These are phyloP conservation scores for Kalanchoe fedtschenkoi DNA, from an alignment of 164 flowering plant species.

Conservation along the genomic window DNA sequence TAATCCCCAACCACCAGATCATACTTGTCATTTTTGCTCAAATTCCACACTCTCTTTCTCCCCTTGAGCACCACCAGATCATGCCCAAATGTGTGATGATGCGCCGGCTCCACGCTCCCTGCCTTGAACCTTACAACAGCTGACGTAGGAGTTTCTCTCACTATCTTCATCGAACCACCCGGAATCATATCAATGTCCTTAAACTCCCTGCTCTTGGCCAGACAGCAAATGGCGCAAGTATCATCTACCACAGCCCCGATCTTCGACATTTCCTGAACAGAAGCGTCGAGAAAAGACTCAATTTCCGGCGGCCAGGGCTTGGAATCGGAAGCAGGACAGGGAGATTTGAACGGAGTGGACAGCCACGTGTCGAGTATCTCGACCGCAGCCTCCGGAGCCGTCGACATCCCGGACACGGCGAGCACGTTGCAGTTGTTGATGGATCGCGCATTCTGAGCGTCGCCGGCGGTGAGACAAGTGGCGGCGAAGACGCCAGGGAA, in stretches of 20 bases:
- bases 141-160: conserved; percentile 78
- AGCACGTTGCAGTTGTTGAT: conserved; percentile 91
- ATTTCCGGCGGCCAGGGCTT: conserved; percentile 60
- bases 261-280: conserved; percentile 29
- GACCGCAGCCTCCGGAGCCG: conserved; percentile 44
- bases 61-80: conserved; percentile 79
- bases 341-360: conserved; percentile 70
- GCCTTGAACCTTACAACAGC: conserved; percentile 74
- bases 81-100: conserved; percentile 86
- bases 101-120: conserved; percentile 94
- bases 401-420: conserved; percentile 67
- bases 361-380: conserved; percentile 64
- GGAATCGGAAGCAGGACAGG: conserved; percentile 68
- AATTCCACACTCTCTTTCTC: conserved; percentile 79
- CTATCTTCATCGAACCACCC: conserved; percentile 79
- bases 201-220: conserved; percentile 46
- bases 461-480: conserved; percentile 52
- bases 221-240: conserved; percentile 42
- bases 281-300: conserved; percentile 39
- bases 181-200: conserved; percentile 59
- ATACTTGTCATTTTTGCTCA: conserved; percentile 50
- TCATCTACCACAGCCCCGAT: conserved; percentile 6
- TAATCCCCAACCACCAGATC: conserved; percentile 68
- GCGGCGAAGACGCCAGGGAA: conserved; percentile 81
- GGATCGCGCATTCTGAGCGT: conserved; percentile 67